Base-by-base conservation (phyloP, 768 basidiomycete genomes). In the Leccinum boreale region DNA sequence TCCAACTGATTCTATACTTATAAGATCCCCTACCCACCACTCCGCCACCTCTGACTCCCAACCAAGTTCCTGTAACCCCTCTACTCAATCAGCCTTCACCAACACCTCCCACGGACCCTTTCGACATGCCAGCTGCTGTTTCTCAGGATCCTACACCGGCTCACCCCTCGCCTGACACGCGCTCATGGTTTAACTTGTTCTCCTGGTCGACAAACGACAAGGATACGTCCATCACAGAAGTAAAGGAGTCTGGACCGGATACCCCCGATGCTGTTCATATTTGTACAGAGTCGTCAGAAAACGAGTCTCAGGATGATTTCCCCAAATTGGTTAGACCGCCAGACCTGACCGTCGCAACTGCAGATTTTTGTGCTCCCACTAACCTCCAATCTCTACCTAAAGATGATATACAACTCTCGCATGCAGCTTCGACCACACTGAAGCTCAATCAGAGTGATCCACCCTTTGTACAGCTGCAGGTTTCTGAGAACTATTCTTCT, bases 121-220 rank as follows among this genome's bases (percentile, higher is more conserved):
- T 48, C 4, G 29, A 23, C 48, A 15, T 21, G n/a, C 12, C 46
- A 12, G 3, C 50, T 36, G 35, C n/a, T 17, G 24, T n/a, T 44
- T n/a, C 58, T 7, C 53, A 58, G 21, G 47, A 52, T 10, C 31
- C 52, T 23, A 4, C 23, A 10, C 36, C 51, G 12, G 2, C 23
- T 1, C 11, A 6, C 8, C 4, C 57, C 23, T 24, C 36, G 21
- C 14, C 60, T 24, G 45, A 52, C 24, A 51, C 61, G 36, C 58
- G 57, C 6, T 64, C 73, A 2, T 78, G 76, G 77, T 74, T 78
- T 52, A 65, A 60, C 11, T 59, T 70, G 4, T 68, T 77, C 50
- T 67, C 73, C 26, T 63, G 75, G 53, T 63, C 65, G 0, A 67
- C 59, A n/a, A n/a, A 39, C 50, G 67, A 67, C 8, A 71, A 70